phyloP scores from a whole-genome alignment of 306 rosid species.

The Rosa chinensis region DNA sequence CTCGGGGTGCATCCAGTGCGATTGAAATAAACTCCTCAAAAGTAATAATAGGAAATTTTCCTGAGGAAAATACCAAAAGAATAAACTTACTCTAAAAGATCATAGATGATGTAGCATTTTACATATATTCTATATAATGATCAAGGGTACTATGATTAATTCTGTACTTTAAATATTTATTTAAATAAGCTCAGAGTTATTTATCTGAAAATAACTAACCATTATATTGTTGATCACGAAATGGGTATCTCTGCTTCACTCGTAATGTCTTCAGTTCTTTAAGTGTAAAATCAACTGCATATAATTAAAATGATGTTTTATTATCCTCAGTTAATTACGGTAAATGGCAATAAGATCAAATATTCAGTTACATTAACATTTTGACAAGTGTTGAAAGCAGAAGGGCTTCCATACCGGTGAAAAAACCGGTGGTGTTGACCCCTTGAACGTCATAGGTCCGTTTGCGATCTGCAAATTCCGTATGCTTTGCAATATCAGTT shows the following conservation, averaged over 20 bases:
- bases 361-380: background rate
- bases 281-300: slow-evolving; percentile 83
- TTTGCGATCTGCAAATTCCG: slow-evolving; percentile 71
- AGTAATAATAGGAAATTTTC: slow-evolving; percentile 72
- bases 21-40: slow-evolving; percentile 86
- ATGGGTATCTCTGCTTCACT: slow-evolving; percentile 68
- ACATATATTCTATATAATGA: background rate
- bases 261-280: slow-evolving; percentile 69
- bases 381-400: background rate
- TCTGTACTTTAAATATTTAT: background rate
- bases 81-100: background rate
- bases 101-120: background rate
- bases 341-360: slow-evolving; percentile 9
- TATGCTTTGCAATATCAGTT: slow-evolving; percentile 60
- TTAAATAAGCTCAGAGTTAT: background rate
- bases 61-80: slow-evolving; percentile 45
- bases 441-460: slow-evolving; percentile 86
- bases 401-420: slow-evolving; percentile 50
- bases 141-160: background rate
- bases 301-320: slow-evolving; percentile 13
- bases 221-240: slow-evolving; percentile 76
- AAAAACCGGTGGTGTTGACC: slow-evolving; percentile 63
- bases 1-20: slow-evolving; percentile 79
- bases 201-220: slow-evolving; percentile 49
- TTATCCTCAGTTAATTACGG: slow-evolving; percentile 11